Evolutionary conservation across 441 rosid genomes (phyloP), one percentile per base, ranked within the genome.

Genomic region (Pelargonium cotyledonis): DNA sequence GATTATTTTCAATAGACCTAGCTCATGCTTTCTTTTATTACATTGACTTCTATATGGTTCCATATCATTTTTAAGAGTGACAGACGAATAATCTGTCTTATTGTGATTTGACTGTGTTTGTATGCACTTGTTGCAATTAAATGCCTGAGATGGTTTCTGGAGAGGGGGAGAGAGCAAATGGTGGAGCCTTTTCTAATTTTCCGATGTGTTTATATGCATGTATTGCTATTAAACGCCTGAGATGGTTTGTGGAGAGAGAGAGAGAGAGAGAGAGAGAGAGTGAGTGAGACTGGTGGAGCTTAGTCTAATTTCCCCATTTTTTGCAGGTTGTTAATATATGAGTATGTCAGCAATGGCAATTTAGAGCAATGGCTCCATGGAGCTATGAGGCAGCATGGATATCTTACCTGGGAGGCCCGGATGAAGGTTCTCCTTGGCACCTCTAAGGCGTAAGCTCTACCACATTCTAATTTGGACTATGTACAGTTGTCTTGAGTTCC

Each of bases 311-410:
- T n/a, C n/a, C 74, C 57, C 18, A 5, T 0, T 57, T 15, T 19
- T 16, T 19, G 23, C 29, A 93, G 98, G 91, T 82, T 94, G 47
- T 74, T 94, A 89, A 93, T 94, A 35, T 94, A 94, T 71, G 97
- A 94, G 85, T 90, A 87, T 72, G 94, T 90, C 73, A 89, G 89
- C 85, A 94, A 88, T 66, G 97, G 97, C 58, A 94, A 94, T 80
- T 83, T 94, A 57, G 99, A 94, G 82, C 96, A 91, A 74, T 94
- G 99, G 99, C 97, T 91, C 69, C 99, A 90, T 68, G 97, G 99
- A 63, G 99, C 91, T 68, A 83, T 89, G 96, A 86, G 85, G 16
- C 94, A 89, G 43, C 93, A 88, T 40, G 95, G 99, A 64, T 89
- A 84, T 76, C 86, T 94, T 66, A 91, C 96, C 70, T 94, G 97